Percentiles rank a stretch among this genome's conserved stretches.
These are phyloP conservation scores for Daldinia concentrica DNA, from an alignment of 495 filamentous ascomycete species.

Conservation along the genomic window DNA sequence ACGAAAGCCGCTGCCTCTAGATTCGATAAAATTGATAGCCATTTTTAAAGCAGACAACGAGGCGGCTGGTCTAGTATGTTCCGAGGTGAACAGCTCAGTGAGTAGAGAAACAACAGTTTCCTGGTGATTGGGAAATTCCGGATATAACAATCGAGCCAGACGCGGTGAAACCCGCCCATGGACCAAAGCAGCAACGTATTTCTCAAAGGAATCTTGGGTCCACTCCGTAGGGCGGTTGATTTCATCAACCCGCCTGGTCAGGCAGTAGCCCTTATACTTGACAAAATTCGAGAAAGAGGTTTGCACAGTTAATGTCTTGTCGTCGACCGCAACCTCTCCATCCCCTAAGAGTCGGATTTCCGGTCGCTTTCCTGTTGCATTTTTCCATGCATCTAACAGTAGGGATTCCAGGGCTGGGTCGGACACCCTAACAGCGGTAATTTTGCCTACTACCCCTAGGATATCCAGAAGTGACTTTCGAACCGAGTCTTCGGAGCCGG, in stretches of 20 bases:
- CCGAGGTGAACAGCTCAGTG: conserved; percentile 43
- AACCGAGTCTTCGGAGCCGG: conserved; percentile 35
- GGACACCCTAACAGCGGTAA: conserved; percentile 35
- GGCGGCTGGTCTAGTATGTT: conserved; percentile 27
- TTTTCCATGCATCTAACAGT: conserved; percentile 16
- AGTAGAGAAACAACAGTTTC: conserved; percentile 45
- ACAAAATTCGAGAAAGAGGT: neutral
- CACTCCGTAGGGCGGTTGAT: conserved; percentile 46
- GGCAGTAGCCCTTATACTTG: conserved; percentile 28
- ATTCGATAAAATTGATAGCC: conserved; percentile 49
- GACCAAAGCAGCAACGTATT: conserved; percentile 49
- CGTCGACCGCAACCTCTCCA: conserved; percentile 16
- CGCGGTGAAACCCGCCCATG: conserved; percentile 38
- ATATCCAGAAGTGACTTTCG: conserved; percentile 37
- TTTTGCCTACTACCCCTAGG: conserved; percentile 25
- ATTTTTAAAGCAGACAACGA: conserved; percentile 51
- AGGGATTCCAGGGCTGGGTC: conserved; percentile 15
- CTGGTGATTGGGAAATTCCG: conserved; percentile 34
- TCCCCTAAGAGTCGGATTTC: conserved; percentile 19
- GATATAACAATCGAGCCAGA: conserved; percentile 44
- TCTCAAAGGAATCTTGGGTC: conserved; percentile 49
- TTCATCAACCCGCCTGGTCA: conserved; percentile 43
- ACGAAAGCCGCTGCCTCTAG: conserved; percentile 24
- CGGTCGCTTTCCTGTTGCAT: neutral
- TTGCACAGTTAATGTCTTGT: conserved; percentile 35